Conservation (phyloP, 306 rosid genomes). For the Lagenaria siceraria region DNA sequence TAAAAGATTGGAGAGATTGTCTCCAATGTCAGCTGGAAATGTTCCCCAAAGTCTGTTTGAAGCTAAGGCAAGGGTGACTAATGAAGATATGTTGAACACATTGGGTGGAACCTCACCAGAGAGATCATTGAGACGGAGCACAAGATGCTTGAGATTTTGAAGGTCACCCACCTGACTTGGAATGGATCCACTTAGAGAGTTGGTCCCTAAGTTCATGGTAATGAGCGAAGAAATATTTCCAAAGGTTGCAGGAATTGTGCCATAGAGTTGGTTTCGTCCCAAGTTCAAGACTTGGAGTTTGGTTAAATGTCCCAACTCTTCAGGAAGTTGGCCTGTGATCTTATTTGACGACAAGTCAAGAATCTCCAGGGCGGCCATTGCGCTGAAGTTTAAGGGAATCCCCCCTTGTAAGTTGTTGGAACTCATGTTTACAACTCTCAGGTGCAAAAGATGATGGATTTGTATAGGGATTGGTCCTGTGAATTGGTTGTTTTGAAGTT, state of each 20-base stretch:
- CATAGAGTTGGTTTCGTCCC: constrained; percentile 28
- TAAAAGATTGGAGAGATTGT: constrained; percentile 39
- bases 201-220: constrained; percentile 38
- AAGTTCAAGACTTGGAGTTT: constrained; percentile 35
- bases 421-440: constrained; percentile 40
- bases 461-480: constrained; percentile 37
- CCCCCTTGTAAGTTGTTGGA: constrained; percentile 31
- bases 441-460: constrained; percentile 22
- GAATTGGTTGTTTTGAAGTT: constrained; percentile 34
- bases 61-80: constrained; percentile 33
- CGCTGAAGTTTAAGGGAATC: constrained; percentile 30
- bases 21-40: constrained; percentile 38
- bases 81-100: constrained; percentile 45
- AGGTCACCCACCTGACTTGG: constrained; percentile 40
- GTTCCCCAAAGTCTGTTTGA: constrained; percentile 53
- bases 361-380: constrained; percentile 20
- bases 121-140: constrained; percentile 35
- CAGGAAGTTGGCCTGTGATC: constrained; percentile 31
- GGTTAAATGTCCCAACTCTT: constrained; percentile 22
- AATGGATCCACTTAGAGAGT: constrained; percentile 34
- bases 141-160: constrained; percentile 34
- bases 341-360: constrained; percentile 35
- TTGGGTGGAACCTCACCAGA: constrained; percentile 38
- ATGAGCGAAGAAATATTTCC: constrained; percentile 51
- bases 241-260: constrained; percentile 28